phyloP scores from a whole-genome alignment of 2,329 filamentous ascomycete species.

The Aureobasidium namibiae region DNA sequence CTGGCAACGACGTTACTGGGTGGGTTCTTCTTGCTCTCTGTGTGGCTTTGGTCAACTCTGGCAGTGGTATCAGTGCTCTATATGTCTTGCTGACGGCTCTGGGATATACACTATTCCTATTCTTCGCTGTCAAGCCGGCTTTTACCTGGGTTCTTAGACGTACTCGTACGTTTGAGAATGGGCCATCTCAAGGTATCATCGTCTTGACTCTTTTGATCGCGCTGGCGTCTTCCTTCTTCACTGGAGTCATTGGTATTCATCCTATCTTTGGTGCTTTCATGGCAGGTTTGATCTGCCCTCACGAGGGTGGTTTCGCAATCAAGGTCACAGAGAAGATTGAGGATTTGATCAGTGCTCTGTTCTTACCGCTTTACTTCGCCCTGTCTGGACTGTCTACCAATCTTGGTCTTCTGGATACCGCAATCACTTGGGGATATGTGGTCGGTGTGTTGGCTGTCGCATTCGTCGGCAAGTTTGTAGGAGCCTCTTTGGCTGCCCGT shows the following conservation, averaged over 20 bases:
- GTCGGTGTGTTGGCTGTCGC: constrained; percentile 73
- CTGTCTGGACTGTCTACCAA: constrained; percentile 85
- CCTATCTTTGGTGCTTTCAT: constrained; percentile 92
- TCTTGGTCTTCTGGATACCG: constrained; percentile 71
- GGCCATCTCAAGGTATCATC: constrained; percentile 77
- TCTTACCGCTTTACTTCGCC: constrained; percentile 88
- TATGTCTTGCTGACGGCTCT: constrained; percentile 71
- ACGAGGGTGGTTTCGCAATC: constrained; percentile 83
- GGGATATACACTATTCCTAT: constrained; percentile 68
- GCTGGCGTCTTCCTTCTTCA: constrained; percentile 76
- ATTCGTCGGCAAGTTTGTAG: constrained; percentile 76
- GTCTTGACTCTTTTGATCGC: constrained; percentile 73
- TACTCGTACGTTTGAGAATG: constrained; percentile 74
- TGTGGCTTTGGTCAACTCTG: constrained; percentile 85
- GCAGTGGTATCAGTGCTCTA: constrained; percentile 70
- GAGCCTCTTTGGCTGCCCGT: constrained; percentile 70
- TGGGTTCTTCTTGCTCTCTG: constrained; percentile 92
- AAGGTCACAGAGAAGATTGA: constrained; percentile 91
- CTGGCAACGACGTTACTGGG: constrained; percentile 83
- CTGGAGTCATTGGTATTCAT: constrained; percentile 83
- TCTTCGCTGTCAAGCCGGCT: constrained; percentile 61
- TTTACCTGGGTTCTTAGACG: constrained; percentile 68
- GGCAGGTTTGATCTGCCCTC: constrained; percentile 80
- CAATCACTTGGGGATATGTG: constrained; percentile 84
- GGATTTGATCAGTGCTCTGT: constrained; percentile 74